A percentile compares a stretch with the other conserved stretches of the same genome.
These are phyloP conservation scores for Solanum pimpinellifolium DNA, from an alignment of 257 asterid genomes.

Conservation along the genomic window DNA sequence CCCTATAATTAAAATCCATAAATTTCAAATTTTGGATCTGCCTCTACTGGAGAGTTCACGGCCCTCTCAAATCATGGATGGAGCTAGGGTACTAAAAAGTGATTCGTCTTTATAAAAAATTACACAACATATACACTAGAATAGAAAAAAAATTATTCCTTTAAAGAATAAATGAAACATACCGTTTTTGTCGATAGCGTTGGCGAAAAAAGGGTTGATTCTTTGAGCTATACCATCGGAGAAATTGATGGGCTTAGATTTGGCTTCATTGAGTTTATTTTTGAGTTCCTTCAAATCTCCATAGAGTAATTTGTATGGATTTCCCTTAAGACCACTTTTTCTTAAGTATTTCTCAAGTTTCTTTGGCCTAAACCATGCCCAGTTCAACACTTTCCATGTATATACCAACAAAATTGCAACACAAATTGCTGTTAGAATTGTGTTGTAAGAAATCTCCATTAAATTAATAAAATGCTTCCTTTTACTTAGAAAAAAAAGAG, in stretches of 20 bases:
- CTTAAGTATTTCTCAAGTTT: conserved; percentile 19
- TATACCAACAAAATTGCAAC: background rate
- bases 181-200: conserved; percentile 20
- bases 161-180: background rate
- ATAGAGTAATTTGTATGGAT: conserved; percentile 13
- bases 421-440: background rate
- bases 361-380: conserved; percentile 27
- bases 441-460: conserved; percentile 10
- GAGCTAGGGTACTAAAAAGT: background rate
- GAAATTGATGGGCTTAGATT: conserved; percentile 19
- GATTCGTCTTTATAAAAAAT: background rate
- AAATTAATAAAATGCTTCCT: background rate
- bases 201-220: conserved; percentile 3
- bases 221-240: conserved; percentile 20
- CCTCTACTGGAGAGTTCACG: too few species aligned
- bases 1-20: too few species aligned
- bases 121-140: background rate
- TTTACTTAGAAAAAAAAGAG: background rate
- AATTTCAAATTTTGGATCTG: background rate
- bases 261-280: conserved; percentile 7
- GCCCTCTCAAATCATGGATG: background rate
- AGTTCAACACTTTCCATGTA: conserved; percentile 17
- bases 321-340: conserved; percentile 22
- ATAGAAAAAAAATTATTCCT: background rate
- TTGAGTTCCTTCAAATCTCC: conserved; percentile 25